Evolutionary conservation across 2,329 filamentous ascomycete genomes (phyloP).

Genomic region (Trichoderma lentiforme): DNA sequence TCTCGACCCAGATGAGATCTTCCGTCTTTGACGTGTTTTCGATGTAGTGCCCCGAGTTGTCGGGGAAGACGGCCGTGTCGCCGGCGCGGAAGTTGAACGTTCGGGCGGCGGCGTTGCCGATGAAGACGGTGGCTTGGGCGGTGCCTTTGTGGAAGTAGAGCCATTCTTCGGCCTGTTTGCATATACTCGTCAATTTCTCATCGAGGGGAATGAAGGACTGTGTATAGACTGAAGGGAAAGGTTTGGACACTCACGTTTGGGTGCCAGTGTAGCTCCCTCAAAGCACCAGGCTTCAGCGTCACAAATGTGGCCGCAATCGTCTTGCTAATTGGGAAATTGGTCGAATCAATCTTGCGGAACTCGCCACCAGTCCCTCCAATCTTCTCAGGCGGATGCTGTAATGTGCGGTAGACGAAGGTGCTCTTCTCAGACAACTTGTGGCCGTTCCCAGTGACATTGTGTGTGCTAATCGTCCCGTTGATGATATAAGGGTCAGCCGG

Average conservation of each 20-base stretch:
- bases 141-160: constrained; percentile 65
- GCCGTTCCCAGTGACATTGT: constrained; percentile 37
- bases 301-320: constrained; percentile 65
- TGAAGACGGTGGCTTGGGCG: constrained; percentile 62
- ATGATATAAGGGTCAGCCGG: constrained; percentile 59
- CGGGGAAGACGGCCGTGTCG: constrained; percentile 67
- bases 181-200: no score
- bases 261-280: constrained; percentile 69
- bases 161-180: constrained; percentile 61
- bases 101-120: constrained; percentile 56
- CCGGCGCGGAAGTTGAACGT: constrained; percentile 66
- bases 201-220: no score
- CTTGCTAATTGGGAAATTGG: constrained; percentile 63
- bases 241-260: constrained; percentile 59
- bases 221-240: background rate
- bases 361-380: constrained; percentile 61
- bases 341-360: constrained; percentile 62
- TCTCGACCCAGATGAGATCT: constrained; percentile 64
- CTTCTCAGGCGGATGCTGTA: constrained; percentile 52
- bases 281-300: constrained; percentile 57
- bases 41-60: constrained; percentile 66
- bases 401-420: constrained; percentile 60
- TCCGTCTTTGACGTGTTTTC: constrained; percentile 64
- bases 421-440: constrained; percentile 50
- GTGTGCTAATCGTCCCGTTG: constrained; percentile 50